Evolutionary conservation across 2,329 filamentous ascomycete species (phyloP).

Genomic region (Simplicillium sp.): DNA sequence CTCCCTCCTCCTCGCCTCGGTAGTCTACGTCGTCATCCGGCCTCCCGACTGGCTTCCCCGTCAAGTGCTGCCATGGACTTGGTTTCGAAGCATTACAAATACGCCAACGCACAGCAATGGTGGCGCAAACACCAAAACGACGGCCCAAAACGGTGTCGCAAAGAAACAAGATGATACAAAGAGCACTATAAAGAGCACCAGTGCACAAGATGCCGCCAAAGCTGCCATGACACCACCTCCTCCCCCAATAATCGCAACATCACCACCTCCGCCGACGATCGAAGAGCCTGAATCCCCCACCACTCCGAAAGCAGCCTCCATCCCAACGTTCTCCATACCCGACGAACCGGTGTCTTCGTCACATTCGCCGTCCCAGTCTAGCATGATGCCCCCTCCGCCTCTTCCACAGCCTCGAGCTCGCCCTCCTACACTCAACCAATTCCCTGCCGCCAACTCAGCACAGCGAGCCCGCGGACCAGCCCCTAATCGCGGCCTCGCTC

Average conservation of each 20-base stretch:
- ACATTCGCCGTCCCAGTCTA: conserved; percentile 1
- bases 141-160: conserved; percentile 11
- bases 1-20: conserved; percentile 52
- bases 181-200: conserved; percentile 23
- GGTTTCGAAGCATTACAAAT: neutral
- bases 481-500: conserved; percentile 41
- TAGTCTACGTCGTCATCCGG: conserved; percentile 47
- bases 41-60: conserved; percentile 37
- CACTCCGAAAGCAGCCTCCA: conserved; percentile 8
- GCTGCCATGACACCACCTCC: conserved; percentile 17
- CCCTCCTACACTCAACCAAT: conserved; percentile 27
- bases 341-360: conserved; percentile 8
- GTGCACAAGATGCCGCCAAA: conserved; percentile 27
- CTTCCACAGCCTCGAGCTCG: conserved; percentile 15
- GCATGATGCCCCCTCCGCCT: conserved; percentile 7
- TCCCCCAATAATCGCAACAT: neutral
- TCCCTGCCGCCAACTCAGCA: conserved; percentile 41
- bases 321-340: conserved; percentile 12
- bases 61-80: conserved; percentile 9
- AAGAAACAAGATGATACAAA: conserved; percentile 1
- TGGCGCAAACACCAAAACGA: neutral
- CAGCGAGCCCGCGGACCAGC: conserved; percentile 35
- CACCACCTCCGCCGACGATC: conserved; percentile 9
- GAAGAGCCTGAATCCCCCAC: conserved; percentile 11
- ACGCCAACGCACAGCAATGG: too few relatives aligned